Evolutionary conservation across 257 asterid genomes (phyloP), one percentile per base, ranked within the genome.

Genomic region (Scutellaria galericulata): DNA sequence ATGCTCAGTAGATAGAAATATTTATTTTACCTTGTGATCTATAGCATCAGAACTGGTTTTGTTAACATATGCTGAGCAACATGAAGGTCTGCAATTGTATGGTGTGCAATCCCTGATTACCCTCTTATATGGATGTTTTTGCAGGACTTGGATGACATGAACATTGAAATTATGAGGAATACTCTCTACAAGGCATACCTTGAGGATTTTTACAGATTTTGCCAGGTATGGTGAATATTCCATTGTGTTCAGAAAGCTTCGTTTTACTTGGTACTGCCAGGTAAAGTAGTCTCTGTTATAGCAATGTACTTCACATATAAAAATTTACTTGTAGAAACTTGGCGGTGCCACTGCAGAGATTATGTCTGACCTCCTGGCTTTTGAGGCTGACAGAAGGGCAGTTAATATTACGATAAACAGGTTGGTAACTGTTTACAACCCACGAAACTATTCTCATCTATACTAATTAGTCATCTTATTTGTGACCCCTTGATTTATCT

Each of bases 261-360:
- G 52, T 8, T 20, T 40, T 77, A 41, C 64, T 22, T 40, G 39
- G 13, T 24, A 37, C 51, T 47, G 40, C 35, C 63, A 13, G 31
- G 31, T 9, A 37, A 27, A 39, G 35, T 6, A 41, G 48, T 65
- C 69, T 60, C 20, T 39, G 53, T 58, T 51, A 44, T 9, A 56
- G 72, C 37, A 63, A 45, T 66, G 59, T 42, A 68, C 5, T 24
- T 55, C n/a, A 72, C 37, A 82, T 69, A 5, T 62, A 50, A 40
- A 68, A 50, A 20, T 69, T 77, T 75, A 41, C 69, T 44, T 53
- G 47, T 73, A 92, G 98, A 92, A 86, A 88, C 88, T 92, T 75
- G 98, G 98, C 7, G 98, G 98, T 27, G 98, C 98, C 27, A 92
- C 98, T 74, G 84, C 92, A 27, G 98, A 90, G 81, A 92, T 92